Percentiles rank a stretch among this genome's conserved stretches.
These are phyloP conservation scores for Agarophyton chilense DNA, from an alignment of 23 red algal genomes.

Conservation along the genomic window DNA sequence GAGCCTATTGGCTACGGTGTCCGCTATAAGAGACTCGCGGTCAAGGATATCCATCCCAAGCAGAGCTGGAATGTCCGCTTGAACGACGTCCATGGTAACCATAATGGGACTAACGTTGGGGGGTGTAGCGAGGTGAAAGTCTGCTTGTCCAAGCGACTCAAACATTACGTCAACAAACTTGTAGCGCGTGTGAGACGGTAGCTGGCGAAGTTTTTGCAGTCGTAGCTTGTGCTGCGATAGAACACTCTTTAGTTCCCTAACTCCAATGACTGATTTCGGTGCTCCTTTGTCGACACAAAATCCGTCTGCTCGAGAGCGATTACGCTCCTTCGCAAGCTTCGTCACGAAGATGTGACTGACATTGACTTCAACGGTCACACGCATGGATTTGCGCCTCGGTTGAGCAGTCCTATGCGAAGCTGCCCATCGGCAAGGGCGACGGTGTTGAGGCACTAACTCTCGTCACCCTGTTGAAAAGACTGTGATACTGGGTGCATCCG, in stretches of 20 bases:
- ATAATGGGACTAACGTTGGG: background rate
- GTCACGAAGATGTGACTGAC: background rate
- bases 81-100: constrained; percentile 13
- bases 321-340: background rate
- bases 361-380: background rate
- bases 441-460: too few species aligned
- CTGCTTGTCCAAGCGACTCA: constrained; percentile 16
- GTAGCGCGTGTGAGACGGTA: constrained; percentile 22
- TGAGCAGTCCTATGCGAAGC: too few species aligned
- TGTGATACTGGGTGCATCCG: too few species aligned
- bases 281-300: too few species aligned
- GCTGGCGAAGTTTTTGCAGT: background rate
- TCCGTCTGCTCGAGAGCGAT: background rate
- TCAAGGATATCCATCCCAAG: constrained; percentile 41
- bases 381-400: too few species aligned
- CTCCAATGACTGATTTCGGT: background rate
- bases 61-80: constrained; percentile 31
- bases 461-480: background rate
- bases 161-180: constrained; percentile 22
- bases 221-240: background rate
- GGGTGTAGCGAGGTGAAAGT: background rate
- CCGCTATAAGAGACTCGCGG: background rate
- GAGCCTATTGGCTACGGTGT: background rate
- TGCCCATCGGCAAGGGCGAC: too few species aligned
- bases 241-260: background rate